Evolutionary conservation across 805 yeast species (phyloP).

Genomic region (Yarrowia sp.): DNA sequence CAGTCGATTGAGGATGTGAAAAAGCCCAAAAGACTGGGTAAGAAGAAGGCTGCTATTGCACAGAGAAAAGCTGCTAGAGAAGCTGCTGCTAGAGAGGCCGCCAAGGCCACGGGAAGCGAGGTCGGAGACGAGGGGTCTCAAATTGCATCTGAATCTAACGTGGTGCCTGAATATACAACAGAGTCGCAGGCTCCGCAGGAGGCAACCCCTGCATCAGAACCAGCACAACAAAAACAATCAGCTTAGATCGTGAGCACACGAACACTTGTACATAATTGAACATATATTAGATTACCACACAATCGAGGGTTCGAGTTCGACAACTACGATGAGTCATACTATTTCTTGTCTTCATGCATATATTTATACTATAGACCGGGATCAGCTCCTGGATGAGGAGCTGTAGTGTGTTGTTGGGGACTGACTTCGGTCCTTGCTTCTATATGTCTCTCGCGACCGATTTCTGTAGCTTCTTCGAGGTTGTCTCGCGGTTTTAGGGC

Average conservation of each 20-base stretch:
- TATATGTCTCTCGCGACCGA: no score
- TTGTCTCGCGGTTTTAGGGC: neutral
- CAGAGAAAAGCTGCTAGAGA: constrained; percentile 10
- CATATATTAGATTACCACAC: neutral
- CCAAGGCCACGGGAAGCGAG: neutral
- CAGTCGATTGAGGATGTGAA: neutral
- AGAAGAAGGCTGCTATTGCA: constrained; percentile 18
- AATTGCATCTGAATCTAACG: neutral
- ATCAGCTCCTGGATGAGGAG: no score
- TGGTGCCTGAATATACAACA: no score
- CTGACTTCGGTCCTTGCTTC: no score
- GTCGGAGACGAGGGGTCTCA: neutral
- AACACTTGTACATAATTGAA: neutral
- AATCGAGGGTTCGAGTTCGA: no score
- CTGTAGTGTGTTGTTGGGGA: no score
- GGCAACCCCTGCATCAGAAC: neutral
- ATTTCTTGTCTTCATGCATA: no score
- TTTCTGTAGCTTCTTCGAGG: neutral
- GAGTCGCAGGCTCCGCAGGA: neutral
- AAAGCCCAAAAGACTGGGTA: constrained; percentile 9
- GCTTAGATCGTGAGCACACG: neutral
- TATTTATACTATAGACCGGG: no score
- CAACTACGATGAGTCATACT: no score
- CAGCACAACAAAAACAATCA: neutral
- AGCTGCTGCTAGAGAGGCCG: neutral